Percentiles rank a stretch among this genome's conserved stretches.
phyloP scores from a whole-genome alignment of 352 stramenopile species.

The Pythium guiyangense region DNA sequence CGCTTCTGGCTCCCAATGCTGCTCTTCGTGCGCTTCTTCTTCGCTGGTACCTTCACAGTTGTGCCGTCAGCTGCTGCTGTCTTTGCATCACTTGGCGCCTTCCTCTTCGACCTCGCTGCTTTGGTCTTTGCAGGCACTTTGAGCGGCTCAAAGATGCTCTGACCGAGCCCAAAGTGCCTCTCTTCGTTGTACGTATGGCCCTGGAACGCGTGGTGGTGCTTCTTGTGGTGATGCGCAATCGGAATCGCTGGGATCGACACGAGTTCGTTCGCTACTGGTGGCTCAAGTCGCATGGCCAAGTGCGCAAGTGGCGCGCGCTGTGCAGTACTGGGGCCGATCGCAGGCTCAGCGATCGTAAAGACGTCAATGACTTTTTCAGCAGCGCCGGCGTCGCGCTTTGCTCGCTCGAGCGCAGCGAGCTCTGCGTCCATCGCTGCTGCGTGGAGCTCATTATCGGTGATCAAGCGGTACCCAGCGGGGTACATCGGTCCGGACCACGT shows the following conservation, averaged over 20 bases:
- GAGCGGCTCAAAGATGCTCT: conserved; percentile 69
- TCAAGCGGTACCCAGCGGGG: conserved; percentile 65
- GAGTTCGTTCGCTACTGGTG: conserved; percentile 20
- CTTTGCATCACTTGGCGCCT: conserved; percentile 10
- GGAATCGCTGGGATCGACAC: conserved; percentile 53
- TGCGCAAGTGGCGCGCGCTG: conserved; percentile 11
- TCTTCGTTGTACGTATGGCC: conserved; percentile 55
- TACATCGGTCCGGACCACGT: conserved; percentile 84
- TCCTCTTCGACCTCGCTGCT: conserved; percentile 27
- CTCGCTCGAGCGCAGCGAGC: no score
- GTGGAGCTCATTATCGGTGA: conserved; percentile 79
- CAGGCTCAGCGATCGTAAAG: conserved; percentile 25
- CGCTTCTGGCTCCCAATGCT: conserved; percentile 44
- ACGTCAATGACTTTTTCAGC: conserved; percentile 33
- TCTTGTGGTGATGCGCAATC: conserved; percentile 48
- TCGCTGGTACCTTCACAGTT: conserved; percentile 13
- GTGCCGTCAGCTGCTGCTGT: background rate
- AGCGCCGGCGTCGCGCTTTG: conserved; percentile 1
- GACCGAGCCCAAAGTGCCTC: conserved; percentile 61
- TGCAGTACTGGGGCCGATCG: conserved; percentile 2
- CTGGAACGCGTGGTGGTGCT: conserved; percentile 40
- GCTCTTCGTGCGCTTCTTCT: conserved; percentile 21
- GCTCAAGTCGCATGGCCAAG: conserved; percentile 4
- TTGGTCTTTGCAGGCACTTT: conserved; percentile 43
- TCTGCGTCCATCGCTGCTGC: conserved; percentile 28